Base-by-base conservation (phyloP, 768 basidiomycete species). In the Lactifluus subvellereus region DNA sequence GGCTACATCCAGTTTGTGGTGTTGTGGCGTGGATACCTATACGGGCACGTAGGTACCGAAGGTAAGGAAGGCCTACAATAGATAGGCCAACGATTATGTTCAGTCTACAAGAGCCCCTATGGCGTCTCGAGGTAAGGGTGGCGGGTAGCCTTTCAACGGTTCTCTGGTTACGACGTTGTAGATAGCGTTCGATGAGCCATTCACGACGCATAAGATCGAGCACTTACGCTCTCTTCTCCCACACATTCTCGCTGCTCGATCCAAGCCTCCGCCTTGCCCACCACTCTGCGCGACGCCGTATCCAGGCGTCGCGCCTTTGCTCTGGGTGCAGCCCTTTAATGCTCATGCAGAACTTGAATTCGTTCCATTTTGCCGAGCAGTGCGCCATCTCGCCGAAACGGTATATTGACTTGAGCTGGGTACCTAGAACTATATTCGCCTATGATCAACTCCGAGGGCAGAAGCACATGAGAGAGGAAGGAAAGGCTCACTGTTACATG, bases 321-420 rank as follows among this genome's bases (percentile, higher is more conserved):
- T 94, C 93, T 16, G 86, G 84, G 57, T 87, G 81, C 74, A 91
- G 77, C 13, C 83, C 79, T 74, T 94, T 96, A 64, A 89, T 76
- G 64, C 85, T 87, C 78, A 96, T 77, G 75, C 96, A 99, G 74
- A 91, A 96, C 75, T 97, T 97, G 81, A 96, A 95, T 69, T 96
- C 94, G 61, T 92, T 87, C 71, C 87, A 80, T 72, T 96, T 94
- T 50, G 80, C 78, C 0, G 77, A 78, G 74, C 95, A 98, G 59
- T 85, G 82, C 0, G 83, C 75, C 60, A 85, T 81, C 61, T 83
- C 75, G 7, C 96, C 96, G 67, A 88, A 85, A 71, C 96, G 84
- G 74, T 98, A 98, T 57, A 98, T 75, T 2, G 88, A 87, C 69
- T 87, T 88, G 54, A 94, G 73, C 74, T 98, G 96, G 20, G 84